A percentile compares a stretch with the other conserved stretches of the same genome.
These are phyloP conservation scores for Xylariaceae sp. DNA, from an alignment of 2,329 filamentous ascomycete genomes.

Conservation along the genomic window DNA sequence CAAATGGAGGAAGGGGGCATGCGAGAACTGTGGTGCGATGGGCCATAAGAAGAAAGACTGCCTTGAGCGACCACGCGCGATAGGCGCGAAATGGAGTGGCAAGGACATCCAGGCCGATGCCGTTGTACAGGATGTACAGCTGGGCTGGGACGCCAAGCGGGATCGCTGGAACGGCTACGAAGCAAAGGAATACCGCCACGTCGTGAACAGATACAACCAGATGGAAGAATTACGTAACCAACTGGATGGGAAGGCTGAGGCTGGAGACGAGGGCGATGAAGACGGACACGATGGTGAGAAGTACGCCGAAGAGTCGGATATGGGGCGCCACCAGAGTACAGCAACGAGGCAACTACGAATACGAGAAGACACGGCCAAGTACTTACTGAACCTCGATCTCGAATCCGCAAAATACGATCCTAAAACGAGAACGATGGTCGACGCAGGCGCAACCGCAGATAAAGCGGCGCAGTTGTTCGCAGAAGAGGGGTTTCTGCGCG, in stretches of 20 bases:
- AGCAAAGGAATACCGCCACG: slow-evolving; percentile 73
- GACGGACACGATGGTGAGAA: slow-evolving; percentile 60
- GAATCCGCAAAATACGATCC: slow-evolving; percentile 98
- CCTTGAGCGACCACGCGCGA: slow-evolving; percentile 79
- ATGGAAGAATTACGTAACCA: slow-evolving; percentile 70
- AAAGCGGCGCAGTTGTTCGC: slow-evolving; percentile 78
- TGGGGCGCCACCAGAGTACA: slow-evolving; percentile 89
- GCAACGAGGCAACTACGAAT: slow-evolving; percentile 86
- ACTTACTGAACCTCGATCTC: slow-evolving; percentile 87
- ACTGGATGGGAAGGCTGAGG: slow-evolving; percentile 34
- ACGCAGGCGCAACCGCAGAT: slow-evolving; percentile 75
- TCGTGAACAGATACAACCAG: slow-evolving; percentile 87
- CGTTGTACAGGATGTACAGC: slow-evolving; percentile 73
- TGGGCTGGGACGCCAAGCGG: slow-evolving; percentile 96
- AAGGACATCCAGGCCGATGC: slow-evolving; percentile 93
- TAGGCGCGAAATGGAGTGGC: slow-evolving; percentile 88
- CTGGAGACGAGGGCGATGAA: slow-evolving; percentile 44
- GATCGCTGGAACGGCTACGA: slow-evolving; percentile 99
- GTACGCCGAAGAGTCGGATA: slow-evolving; percentile 94
- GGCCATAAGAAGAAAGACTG: slow-evolving; percentile 95
- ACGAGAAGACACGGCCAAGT: slow-evolving; percentile 95
- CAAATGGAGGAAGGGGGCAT: slow-evolving; percentile 96
- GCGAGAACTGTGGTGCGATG: slow-evolving; percentile 97
- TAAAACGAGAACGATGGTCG: slow-evolving; percentile 88
- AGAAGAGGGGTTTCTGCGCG: slow-evolving; percentile 87